A percentile compares a stretch with the other conserved stretches of the same genome.
Evolutionary conservation across 108 stramenopile species (phyloP).

Genomic region (Pseudonitzschia delicatissima): DNA sequence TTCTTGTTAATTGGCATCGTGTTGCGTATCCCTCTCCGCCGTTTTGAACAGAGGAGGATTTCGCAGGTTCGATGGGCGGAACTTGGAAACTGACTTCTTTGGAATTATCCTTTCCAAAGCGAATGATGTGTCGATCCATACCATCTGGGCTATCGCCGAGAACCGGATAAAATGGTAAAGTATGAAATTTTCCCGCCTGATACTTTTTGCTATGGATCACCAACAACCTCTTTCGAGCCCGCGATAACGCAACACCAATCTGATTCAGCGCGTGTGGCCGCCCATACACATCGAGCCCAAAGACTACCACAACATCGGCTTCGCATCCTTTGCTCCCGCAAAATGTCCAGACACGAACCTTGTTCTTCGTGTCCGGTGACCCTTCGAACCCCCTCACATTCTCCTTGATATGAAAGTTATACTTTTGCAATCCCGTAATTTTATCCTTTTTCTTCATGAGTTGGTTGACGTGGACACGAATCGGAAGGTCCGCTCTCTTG

Average conservation of each 20-base stretch:
- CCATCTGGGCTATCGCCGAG: background rate
- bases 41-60: background rate
- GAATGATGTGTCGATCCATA: background rate
- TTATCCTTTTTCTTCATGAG: conserved; percentile 7
- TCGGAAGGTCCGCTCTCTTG: conserved; percentile 1
- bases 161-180: conserved; percentile 1
- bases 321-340: conserved; percentile 10
- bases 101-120: background rate
- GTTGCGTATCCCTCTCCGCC: background rate
- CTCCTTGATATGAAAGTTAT: conserved; percentile 12
- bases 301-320: conserved; percentile 4
- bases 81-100: background rate
- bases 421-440: conserved; percentile 4
- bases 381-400: conserved; percentile 6
- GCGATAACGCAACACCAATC: conserved; percentile 6
- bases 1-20: background rate
- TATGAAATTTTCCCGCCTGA: background rate
- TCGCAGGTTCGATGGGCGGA: background rate
- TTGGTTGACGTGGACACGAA: conserved; percentile 9
- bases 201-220: background rate
- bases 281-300: conserved; percentile 8
- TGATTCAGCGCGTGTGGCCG: conserved; percentile 1
- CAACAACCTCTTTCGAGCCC: background rate
- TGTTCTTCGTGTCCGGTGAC: background rate
- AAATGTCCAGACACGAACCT: conserved; percentile 13